These are phyloP conservation scores for Clavispora phyllophila DNA, from an alignment of 805 yeast species.

Conservation along the genomic window DNA sequence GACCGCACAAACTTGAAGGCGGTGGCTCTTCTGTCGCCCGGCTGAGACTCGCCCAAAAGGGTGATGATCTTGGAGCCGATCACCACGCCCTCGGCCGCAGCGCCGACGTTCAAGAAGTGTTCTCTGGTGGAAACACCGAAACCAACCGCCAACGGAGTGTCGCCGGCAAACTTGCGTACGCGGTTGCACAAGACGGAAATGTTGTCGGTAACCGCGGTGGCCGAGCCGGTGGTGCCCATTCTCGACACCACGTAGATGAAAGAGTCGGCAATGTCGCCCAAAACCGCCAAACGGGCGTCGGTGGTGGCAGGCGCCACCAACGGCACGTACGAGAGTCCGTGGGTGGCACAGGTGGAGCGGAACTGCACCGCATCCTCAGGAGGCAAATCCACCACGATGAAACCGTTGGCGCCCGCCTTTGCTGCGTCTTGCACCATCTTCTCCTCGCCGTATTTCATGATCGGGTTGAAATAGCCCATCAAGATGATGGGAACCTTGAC, in stretches of 20 bases:
- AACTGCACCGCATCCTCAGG: conserved; percentile 95
- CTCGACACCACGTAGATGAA: conserved; percentile 94
- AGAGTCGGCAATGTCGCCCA: conserved; percentile 87
- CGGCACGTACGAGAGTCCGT: conserved; percentile 82
- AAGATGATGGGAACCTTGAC: conserved; percentile 83
- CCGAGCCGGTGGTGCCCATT: conserved; percentile 97
- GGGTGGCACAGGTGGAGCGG: conserved; percentile 62
- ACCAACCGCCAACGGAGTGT: conserved; percentile 80
- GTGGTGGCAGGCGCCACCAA: conserved; percentile 96
- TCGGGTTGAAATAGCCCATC: conserved; percentile 98
- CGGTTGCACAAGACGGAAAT: conserved; percentile 65
- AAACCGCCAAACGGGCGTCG: conserved; percentile 73
- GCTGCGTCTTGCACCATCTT: conserved; percentile 73
- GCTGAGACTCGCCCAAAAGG: conserved; percentile 57
- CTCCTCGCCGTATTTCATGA: conserved; percentile 84
- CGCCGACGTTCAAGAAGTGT: conserved; percentile 76
- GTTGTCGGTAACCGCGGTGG: conserved; percentile 55
- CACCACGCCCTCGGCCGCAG: conserved; percentile 89
- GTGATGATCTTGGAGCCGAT: conserved; percentile 85
- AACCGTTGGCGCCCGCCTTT: conserved; percentile 91
- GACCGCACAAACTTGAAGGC: conserved; percentile 65
- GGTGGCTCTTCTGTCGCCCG: conserved; percentile 54
- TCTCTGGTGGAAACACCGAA: conserved; percentile 95
- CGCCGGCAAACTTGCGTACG: conserved; percentile 70
- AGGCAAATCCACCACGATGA: conserved; percentile 90